These are phyloP conservation scores for Blastobotrys proliferans DNA, from an alignment of 1,139 yeast genomes.

Conservation along the genomic window DNA sequence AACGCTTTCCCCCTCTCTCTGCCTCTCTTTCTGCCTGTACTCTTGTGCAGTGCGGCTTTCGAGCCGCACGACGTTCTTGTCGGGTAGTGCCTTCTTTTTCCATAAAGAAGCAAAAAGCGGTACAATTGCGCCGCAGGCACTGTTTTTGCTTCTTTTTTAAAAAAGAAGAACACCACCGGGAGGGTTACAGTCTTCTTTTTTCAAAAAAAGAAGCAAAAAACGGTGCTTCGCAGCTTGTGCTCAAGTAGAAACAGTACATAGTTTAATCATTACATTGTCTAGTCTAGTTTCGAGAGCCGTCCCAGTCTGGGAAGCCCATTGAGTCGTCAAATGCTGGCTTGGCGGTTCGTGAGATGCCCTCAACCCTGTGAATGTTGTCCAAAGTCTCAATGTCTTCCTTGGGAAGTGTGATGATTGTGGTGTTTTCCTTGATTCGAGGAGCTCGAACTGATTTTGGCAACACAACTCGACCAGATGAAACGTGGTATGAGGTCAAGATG, in stretches of 20 bases:
- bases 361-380: constrained; percentile 10
- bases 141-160: too few species aligned
- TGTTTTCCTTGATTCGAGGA: constrained; percentile 50
- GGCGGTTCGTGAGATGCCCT: constrained; percentile 8
- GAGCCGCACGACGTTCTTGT: too few species aligned
- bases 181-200: too few species aligned
- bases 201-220: too few species aligned
- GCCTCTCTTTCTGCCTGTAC: too few species aligned
- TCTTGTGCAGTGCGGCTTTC: too few species aligned
- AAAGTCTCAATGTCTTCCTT: constrained; percentile 16
- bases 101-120: too few species aligned
- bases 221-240: too few species aligned
- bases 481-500: constrained; percentile 43
- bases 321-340: constrained; percentile 9
- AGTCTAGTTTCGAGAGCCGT: constrained; percentile 5
- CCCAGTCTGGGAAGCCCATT: constrained; percentile 13
- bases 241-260: neutral
- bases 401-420: constrained; percentile 14
- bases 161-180: too few species aligned
- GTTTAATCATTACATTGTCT: neutral
- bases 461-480: constrained; percentile 27
- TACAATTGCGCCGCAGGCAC: too few species aligned
- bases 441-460: constrained; percentile 71
- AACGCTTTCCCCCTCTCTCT: too few species aligned
- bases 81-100: too few species aligned